These are phyloP conservation scores for Cryptomeria japonica DNA, from an alignment of 75 land plant genomes.

Conservation along the genomic window DNA sequence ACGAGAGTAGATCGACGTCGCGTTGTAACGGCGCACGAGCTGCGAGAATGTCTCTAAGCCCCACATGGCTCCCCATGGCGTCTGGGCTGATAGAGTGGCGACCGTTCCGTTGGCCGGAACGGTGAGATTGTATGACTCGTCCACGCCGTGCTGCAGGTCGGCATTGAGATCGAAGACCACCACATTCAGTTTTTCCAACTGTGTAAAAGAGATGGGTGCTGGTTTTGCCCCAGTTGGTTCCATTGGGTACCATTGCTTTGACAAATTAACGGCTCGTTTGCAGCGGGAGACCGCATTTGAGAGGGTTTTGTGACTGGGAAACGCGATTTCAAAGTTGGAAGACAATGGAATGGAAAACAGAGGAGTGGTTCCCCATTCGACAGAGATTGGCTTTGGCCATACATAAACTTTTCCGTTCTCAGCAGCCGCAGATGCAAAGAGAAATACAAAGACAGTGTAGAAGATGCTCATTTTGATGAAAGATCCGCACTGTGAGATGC, in stretches of 20 bases:
- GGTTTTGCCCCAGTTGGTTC: slow-evolving; percentile 16
- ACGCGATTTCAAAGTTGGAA: slow-evolving; percentile 27
- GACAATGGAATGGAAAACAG: slow-evolving; percentile 34
- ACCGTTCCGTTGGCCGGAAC: slow-evolving; percentile 31
- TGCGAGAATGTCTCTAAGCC: slow-evolving; percentile 96
- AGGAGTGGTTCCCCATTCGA: too few species aligned
- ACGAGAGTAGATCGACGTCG: slow-evolving; percentile 14
- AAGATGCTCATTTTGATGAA: too few species aligned
- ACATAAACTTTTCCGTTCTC: slow-evolving; percentile 18
- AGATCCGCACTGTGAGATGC: too few species aligned
- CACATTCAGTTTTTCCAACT: slow-evolving; percentile 31
- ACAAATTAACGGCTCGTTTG: slow-evolving; percentile 32
- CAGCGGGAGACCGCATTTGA: slow-evolving; percentile 42
- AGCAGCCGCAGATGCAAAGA: neutral
- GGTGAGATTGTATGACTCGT: slow-evolving; percentile 73
- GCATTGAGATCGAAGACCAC: slow-evolving; percentile 39
- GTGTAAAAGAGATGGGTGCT: slow-evolving; percentile 13
- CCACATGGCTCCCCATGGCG: slow-evolving; percentile 85
- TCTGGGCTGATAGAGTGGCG: slow-evolving; percentile 51
- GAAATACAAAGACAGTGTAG: neutral
- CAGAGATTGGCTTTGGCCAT: slow-evolving; percentile 57
- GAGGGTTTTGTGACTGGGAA: slow-evolving; percentile 39
- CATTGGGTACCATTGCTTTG: slow-evolving; percentile 54
- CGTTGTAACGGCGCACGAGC: slow-evolving; percentile 55
- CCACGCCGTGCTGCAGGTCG: slow-evolving; percentile 65